Conservation (phyloP, 2,329 filamentous ascomycete genomes). For the Escovopsis sp. region DNA sequence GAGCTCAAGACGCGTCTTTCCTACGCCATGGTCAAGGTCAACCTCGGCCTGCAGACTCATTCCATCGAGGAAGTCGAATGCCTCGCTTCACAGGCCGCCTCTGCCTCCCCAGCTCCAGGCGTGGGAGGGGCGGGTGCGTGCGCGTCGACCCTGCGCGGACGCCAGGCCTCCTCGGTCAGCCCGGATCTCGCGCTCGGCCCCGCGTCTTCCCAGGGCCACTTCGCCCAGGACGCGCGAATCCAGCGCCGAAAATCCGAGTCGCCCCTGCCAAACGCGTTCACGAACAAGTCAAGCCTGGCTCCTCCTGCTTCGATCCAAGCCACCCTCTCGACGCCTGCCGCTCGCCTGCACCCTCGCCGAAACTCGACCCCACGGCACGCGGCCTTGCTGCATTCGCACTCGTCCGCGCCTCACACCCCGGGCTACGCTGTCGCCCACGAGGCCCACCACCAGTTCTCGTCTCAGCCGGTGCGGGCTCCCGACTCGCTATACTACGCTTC, state of each 20-base stretch:
- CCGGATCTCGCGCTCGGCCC: constrained; percentile 28
- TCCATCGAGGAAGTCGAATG: constrained; percentile 66
- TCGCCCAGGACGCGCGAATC: constrained; percentile 6
- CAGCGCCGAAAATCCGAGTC: constrained; percentile 19
- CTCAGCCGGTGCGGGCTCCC: constrained; percentile 16
- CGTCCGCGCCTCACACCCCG: constrained; percentile 31
- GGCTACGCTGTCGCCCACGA: constrained; percentile 19
- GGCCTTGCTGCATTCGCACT: constrained; percentile 33
- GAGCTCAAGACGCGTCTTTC: constrained; percentile 73
- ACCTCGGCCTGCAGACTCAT: constrained; percentile 73
- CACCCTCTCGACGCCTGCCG: constrained; percentile 20
- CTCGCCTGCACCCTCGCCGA: constrained; percentile 28
- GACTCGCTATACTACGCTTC: constrained; percentile 51
- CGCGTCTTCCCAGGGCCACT: constrained; percentile 18
- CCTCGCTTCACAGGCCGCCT: constrained; percentile 52
- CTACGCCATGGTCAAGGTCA: constrained; percentile 89
- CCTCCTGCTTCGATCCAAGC: constrained; percentile 42
- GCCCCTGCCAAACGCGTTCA: constrained; percentile 20
- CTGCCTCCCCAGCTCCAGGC: constrained; percentile 27
- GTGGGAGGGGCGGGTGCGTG: constrained; percentile 23
- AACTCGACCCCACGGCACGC: constrained; percentile 35
- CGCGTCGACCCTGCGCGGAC: constrained; percentile 38
- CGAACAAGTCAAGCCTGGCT: constrained; percentile 28
- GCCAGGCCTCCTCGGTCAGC: constrained; percentile 38
- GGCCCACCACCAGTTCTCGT: constrained; percentile 16